Evolutionary conservation across 2,329 filamentous ascomycete genomes (phyloP), one percentile per base, ranked within the genome.

Genomic region (Venturia effusa): DNA sequence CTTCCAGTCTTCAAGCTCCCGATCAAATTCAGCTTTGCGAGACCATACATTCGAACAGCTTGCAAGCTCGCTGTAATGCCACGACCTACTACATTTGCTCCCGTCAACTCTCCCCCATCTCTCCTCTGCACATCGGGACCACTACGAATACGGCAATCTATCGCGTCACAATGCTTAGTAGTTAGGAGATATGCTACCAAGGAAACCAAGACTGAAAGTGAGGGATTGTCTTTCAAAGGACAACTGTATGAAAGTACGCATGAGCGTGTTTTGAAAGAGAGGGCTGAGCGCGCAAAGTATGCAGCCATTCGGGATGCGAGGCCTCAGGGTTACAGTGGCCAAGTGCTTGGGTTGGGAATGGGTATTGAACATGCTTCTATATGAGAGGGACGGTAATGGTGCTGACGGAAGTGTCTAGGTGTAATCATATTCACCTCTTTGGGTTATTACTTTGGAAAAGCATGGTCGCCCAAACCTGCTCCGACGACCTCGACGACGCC

Each of bases 201-300:
- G 27, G 32, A 48, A 8, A 15, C n/a, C 11, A 57, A 55, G 24
- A 34, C 24, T 4, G 37, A 59, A 22, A 37, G 17, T 22, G 32
- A 39, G 8, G 61, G 51, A n/a, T 34, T 57, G 27, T 64, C 81
- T 1, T 87, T 87, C 75, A 82, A 39, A 84, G 70, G 78, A 79
- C 40, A 87, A 71, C 69, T 88, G 55, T 86, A 84, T 67, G 82
- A 86, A 70, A 86, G 83, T 67, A 85, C 84, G 17, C 75, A 80
- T 48, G 78, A 83, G 68, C 79, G 85, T 54, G 71, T 87, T 66
- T 76, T 82, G 70, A 78, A 81, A 61, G 85, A 87, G 69, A 79
- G 81, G 63, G 81, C 79, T 30, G 81, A 85, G 69, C 81, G 85
- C 69, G 76, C 78, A 40, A 73, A 79, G 54, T 83, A 79, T 67